Conservation (phyloP, 179 eudicot genomes). For the Beta corolliflora region DNA sequence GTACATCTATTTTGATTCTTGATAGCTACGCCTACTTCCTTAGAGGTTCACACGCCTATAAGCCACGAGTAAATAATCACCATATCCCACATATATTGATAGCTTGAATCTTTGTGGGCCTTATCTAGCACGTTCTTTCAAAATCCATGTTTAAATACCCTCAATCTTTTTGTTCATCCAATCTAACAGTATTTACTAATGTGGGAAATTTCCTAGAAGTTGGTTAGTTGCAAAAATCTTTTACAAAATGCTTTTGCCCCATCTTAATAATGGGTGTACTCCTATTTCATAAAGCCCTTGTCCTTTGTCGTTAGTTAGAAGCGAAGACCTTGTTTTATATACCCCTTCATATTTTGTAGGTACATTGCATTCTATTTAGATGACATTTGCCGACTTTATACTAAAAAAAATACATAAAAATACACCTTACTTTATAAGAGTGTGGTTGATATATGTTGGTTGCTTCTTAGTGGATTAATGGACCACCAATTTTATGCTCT, state of each 20-base stretch:
- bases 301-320: slow-evolving; percentile 10
- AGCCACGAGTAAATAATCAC: slow-evolving; percentile 7
- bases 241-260: slow-evolving; percentile 10
- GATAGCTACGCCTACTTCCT: slow-evolving; percentile 1
- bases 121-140: not conserved
- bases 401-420: not conserved
- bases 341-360: not conserved
- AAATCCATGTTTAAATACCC: not conserved
- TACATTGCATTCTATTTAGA: not conserved
- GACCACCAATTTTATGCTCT: slow-evolving; percentile 14
- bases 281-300: not conserved
- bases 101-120: slow-evolving; percentile 28
- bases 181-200: slow-evolving; percentile 12
- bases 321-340: not conserved
- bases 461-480: slow-evolving; percentile 16
- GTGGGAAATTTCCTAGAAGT: not conserved
- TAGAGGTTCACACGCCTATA: not conserved
- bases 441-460: slow-evolving; percentile 2
- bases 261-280: not conserved
- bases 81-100: not conserved
- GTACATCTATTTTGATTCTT: not conserved
- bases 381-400: slow-evolving; percentile 10
- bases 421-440: not conserved
- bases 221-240: slow-evolving; percentile 3
- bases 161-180: slow-evolving; percentile 1